phyloP scores from a whole-genome alignment of 345 rosid species.

The Acer saccharum region DNA sequence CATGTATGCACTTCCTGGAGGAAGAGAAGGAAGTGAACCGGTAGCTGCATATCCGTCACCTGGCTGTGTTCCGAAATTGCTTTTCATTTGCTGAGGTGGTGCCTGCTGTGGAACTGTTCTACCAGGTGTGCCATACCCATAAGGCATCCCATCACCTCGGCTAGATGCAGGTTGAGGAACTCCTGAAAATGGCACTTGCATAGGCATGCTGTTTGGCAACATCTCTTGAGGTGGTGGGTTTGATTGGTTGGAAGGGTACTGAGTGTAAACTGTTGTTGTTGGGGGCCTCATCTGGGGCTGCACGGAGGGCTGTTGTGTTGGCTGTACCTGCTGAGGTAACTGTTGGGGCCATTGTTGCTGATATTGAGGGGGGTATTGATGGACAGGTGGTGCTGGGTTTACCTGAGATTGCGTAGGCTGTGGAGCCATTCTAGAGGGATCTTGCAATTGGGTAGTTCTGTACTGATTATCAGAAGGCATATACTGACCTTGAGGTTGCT shows the following conservation, averaged over 20 bases:
- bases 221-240: constrained; percentile 63
- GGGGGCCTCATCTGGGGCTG: constrained; percentile 71
- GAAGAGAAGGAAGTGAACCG: constrained; percentile 54
- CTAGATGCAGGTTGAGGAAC: constrained; percentile 67
- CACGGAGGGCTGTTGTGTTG: constrained; percentile 51
- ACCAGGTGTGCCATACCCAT: constrained; percentile 66
- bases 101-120: constrained; percentile 66
- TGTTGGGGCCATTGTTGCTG: constrained; percentile 83
- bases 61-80: constrained; percentile 52
- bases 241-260: constrained; percentile 64
- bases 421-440: constrained; percentile 60
- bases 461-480: constrained; percentile 65
- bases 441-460: constrained; percentile 63
- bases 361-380: constrained; percentile 64
- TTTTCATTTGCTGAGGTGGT: constrained; percentile 70
- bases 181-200: constrained; percentile 74
- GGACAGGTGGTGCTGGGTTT: constrained; percentile 44
- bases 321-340: constrained; percentile 49
- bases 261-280: constrained; percentile 57
- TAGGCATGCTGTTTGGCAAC: constrained; percentile 63
- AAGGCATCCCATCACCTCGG: constrained; percentile 57
- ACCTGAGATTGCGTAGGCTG: constrained; percentile 59
- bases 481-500: constrained; percentile 58
- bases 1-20: constrained; percentile 69
- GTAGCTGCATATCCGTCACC: constrained; percentile 65